These are phyloP conservation scores for Madurella mycetomatis DNA, from an alignment of 2,329 filamentous ascomycete species.

Conservation along the genomic window DNA sequence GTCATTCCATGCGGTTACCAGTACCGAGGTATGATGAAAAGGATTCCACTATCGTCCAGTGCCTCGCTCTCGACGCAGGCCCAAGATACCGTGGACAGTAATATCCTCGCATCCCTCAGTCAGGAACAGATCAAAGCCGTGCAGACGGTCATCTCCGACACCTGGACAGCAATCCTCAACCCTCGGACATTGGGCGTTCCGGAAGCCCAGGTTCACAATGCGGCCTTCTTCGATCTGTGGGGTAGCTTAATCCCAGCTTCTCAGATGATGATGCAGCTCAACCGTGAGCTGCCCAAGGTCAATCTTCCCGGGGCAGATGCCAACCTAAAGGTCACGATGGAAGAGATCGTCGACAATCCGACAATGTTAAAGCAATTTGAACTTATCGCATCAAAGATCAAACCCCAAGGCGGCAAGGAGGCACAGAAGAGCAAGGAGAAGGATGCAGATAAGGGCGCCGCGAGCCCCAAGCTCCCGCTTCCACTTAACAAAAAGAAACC, in stretches of 20 bases:
- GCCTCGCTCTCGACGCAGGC: conserved; percentile 11
- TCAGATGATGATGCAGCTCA: conserved; percentile 43
- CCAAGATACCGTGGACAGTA: conserved; percentile 15
- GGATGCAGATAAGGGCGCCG: conserved; percentile 2
- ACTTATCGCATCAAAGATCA: conserved; percentile 32
- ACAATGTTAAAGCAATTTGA: conserved; percentile 48
- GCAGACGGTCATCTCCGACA: conserved; percentile 38
- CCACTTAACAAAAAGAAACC: conserved; percentile 16
- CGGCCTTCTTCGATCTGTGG: conserved; percentile 49
- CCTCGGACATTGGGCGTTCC: conserved; percentile 37
- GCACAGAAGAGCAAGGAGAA: conserved; percentile 20
- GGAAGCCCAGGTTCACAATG: conserved; percentile 39
- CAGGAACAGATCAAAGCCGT: conserved; percentile 39
- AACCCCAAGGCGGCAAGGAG: conserved; percentile 12
- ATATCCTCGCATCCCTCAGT: conserved; percentile 31
- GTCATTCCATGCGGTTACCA: conserved; percentile 42
- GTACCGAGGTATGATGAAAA: conserved; percentile 35
- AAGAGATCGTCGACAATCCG: conserved; percentile 47
- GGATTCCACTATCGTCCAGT: conserved; percentile 38
- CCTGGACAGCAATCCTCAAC: conserved; percentile 44
- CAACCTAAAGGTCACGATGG: conserved; percentile 39
- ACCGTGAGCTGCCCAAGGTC: conserved; percentile 37
- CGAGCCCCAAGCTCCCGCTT: neutral
- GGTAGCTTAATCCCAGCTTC: conserved; percentile 46
- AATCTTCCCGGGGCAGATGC: conserved; percentile 35